Evolutionary conservation across 352 stramenopile species (phyloP), one percentile per base, ranked within the genome.

Genomic region (Aphanomyces invadans): DNA sequence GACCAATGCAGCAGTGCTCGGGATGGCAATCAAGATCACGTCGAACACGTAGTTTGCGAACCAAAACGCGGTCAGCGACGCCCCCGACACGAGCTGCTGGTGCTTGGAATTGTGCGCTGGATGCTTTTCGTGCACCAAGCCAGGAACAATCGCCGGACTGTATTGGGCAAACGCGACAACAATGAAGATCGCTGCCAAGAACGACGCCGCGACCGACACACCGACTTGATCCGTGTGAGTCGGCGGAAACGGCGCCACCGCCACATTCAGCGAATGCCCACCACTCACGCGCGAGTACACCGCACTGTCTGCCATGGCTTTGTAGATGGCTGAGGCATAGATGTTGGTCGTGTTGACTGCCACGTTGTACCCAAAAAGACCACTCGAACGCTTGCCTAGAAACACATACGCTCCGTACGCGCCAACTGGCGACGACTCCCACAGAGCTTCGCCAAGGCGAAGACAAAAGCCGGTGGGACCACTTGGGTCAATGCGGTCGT

Each of bases 81-180:
- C 95, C 1, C 97, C 97, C 10, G 90, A 96, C 36, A 99, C 92
- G 71, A 86, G 84, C 74, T 98, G 93, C 74, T 98, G 88, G 81
- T 99, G 97, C 69, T 98, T 98, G 7, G 95, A 87, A 67, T 98
- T 98, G 53, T 80, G 73, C 21, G 81, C 79, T 17, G 80, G 82
- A 55, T 98, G 87, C 67, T 90, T 90, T 68, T 99, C 97, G 48
- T 97, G 92, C 39, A 99, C 95, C 23, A 99, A 76, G 75, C 98
- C 99, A 19, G 92, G 90, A 69, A 95, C 96, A 60, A 96, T 95
- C 2, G 87, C 85, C 2, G 89, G 92, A 0, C 92, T 90, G 36
- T 98, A 84, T 69, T 98, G 97, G 29, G 91, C 91, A 65, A 98
- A 95, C 2, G 89, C 90, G 19, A 97, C 85, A 21, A 98, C 74